Percentiles rank a stretch among this genome's conserved stretches.
These are phyloP conservation scores for Rhynchosporium agropyri DNA, from an alignment of 2,329 filamentous ascomycete species.

Conservation along the genomic window DNA sequence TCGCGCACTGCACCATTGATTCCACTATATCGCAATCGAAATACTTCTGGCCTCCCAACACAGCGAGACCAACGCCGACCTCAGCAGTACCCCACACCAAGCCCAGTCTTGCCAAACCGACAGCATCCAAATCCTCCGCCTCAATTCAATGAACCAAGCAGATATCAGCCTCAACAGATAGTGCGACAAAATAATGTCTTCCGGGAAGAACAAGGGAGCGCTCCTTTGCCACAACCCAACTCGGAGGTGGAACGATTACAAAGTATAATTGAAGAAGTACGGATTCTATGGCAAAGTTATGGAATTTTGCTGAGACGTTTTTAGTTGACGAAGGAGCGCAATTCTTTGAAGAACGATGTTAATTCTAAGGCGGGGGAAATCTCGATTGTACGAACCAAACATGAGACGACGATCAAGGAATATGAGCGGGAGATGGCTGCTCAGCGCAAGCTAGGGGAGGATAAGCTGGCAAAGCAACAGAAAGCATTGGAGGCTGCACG, in stretches of 20 bases:
- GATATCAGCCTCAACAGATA: conserved; percentile 13
- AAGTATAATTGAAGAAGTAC: conserved; percentile 39
- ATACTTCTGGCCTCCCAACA: conserved; percentile 24
- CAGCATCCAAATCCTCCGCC: conserved; percentile 24
- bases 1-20: conserved; percentile 35
- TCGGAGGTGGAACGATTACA: conserved; percentile 30
- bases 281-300: conserved; percentile 8
- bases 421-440: conserved; percentile 64
- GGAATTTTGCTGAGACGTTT: conserved; percentile 17
- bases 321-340: conserved; percentile 52
- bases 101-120: conserved; percentile 22
- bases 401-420: conserved; percentile 61
- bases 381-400: conserved; percentile 72
- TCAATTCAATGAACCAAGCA: conserved; percentile 22
- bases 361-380: conserved; percentile 70
- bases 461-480: conserved; percentile 65
- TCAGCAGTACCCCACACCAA: conserved; percentile 31
- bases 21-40: conserved; percentile 26
- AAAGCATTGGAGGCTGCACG: conserved; percentile 65
- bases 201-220: conserved; percentile 25
- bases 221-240: conserved; percentile 21
- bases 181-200: conserved; percentile 28
- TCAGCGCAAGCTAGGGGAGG: conserved; percentile 64
- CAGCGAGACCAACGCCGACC: conserved; percentile 35
- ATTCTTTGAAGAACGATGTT: conserved; percentile 59